Evolutionary conservation across 2,329 filamentous ascomycete genomes (phyloP), one percentile per base, ranked within the genome.

Genomic region (Cryphonectria naterciae): DNA sequence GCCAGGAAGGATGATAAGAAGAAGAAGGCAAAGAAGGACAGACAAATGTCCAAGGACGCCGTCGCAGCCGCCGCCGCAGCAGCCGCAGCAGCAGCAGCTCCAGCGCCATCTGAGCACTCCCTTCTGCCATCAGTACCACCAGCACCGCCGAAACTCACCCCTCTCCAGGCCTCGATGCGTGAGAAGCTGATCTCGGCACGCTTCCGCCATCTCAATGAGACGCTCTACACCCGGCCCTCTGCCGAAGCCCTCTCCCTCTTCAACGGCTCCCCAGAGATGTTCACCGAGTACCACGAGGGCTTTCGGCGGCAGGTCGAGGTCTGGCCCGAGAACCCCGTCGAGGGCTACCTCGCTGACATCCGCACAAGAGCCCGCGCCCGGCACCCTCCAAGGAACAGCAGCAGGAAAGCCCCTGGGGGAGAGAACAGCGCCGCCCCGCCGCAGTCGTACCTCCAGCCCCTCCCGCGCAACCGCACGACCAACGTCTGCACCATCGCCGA

Each of bases 171-270:
- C 69, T 91, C 93, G 4, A 99, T 99, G 96, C 91, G 93, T 73
- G 92, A 94, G 78, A 99, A 99, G 85, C 90, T 99, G 74, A 87
- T 97, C 73, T 97, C 95, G 13, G 95, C 96, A 1, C 94, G 96
- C 71, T 99, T 99, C 88, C 94, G 96, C 74, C 94, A 98, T 81
- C 90, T 99, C 73, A 99, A 99, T 81, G 93, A 99, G 84, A 95
- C 94, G 0, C 90, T 99, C 19, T 99, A 99, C 84, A 98, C 95
- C 5, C 93, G 91, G 10, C 93, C 95, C 0, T 99, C 96, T 0
- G 85, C 86, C 49, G 90, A 96, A 74, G 93, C 96, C n/a, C 89
- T 96, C 75, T 83, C 87, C 66, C 89, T 98, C 35, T 98, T 99
- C 84, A 85, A 89, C 67, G 86, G 92, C 46, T 93, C 93, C 65